Evolutionary conservation across 129 eudicot species (phyloP), one percentile per base, ranked within the genome.

Genomic region (Sambucus nigra): DNA sequence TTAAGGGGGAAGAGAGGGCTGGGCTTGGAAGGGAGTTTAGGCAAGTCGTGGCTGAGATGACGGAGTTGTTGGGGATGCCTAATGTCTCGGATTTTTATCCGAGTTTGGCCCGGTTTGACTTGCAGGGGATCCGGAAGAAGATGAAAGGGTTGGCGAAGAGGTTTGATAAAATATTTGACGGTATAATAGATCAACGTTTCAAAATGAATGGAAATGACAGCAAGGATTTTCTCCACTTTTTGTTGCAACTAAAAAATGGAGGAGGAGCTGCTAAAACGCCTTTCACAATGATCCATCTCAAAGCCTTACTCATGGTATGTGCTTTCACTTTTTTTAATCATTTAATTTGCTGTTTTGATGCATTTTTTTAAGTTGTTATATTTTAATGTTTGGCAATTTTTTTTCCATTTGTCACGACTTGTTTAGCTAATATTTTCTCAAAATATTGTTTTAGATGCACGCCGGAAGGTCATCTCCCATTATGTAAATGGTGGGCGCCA

Each of bases 291-390:
- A 57, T 48, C 26, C 85, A 78, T 26, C 45, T 78, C 42, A 73
- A 78, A 58, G 73, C 79, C 48, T 40, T 78, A 23, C 70, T 78
- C 63, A 73, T 77, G 79, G 84, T 77, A 68, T 12, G 53, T 9
- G 12, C 9, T 22, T 15, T 32, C n/a, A n/a, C n/a, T n/a, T n/a
- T n/a, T n/a, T n/a, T n/a, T n/a, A n/a, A n/a, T n/a, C n/a, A n/a
- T n/a, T n/a, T n/a, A n/a, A n/a, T n/a, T n/a, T n/a, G n/a, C n/a
- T n/a, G n/a, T n/a, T n/a, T 31, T 11, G 10, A 11, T 11, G 10
- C 10, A 31, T 11, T 31, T 31, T n/a, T 31, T 31, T 11, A 31
- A 6, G 8, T 31, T 11, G n/a, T n/a, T n/a, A n/a, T n/a, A n/a
- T n/a, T n/a, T n/a, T n/a, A n/a, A n/a, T 31, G 38, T 11, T 5